Conservation (phyloP, 2,329 filamentous ascomycete genomes). For the Rachicladosporium sp. region DNA sequence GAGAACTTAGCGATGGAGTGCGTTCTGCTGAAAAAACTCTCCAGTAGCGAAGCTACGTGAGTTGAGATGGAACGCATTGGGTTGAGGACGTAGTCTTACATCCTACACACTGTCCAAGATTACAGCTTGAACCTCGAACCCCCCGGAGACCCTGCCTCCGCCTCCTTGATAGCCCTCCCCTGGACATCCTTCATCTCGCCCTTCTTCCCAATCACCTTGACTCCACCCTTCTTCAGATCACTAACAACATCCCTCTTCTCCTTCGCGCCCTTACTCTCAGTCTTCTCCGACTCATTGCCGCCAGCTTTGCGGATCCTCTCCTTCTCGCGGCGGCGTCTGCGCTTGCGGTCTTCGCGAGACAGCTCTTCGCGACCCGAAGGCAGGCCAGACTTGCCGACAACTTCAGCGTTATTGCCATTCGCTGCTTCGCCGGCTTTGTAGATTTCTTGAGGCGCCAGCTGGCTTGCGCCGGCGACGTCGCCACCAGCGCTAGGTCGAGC, state of each 20-base stretch:
- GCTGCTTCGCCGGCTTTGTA: slow-evolving; percentile 60
- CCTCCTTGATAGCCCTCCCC: slow-evolving; percentile 53
- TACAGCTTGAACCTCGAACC: slow-evolving; percentile 22
- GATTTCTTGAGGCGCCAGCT: slow-evolving; percentile 86
- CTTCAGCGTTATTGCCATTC: slow-evolving; percentile 52
- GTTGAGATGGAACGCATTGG: no score
- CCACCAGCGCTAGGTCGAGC: slow-evolving; percentile 74
- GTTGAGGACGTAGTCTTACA: no score
- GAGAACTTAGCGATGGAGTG: no score
- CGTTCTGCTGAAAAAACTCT: no score
- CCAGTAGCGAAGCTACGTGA: no score
- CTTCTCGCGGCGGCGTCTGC: slow-evolving; percentile 59
- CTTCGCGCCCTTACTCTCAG: slow-evolving; percentile 46
- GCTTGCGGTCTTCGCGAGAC: slow-evolving; percentile 70
- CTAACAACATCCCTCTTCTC: slow-evolving; percentile 48
- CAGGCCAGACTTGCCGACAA: slow-evolving; percentile 62
- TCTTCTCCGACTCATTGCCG: slow-evolving; percentile 31
- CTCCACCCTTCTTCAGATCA: slow-evolving; percentile 69
- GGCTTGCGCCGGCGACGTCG: slow-evolving; percentile 55
- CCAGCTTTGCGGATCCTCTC: slow-evolving; percentile 66
- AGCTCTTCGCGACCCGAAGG: slow-evolving; percentile 76
- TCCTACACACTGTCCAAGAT: background rate
- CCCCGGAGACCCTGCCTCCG: slow-evolving; percentile 12
- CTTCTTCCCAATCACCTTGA: slow-evolving; percentile 84
- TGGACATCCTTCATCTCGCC: slow-evolving; percentile 78